Conservation (phyloP, 495 filamentous ascomycete species). For the Neurospora pannonica region DNA sequence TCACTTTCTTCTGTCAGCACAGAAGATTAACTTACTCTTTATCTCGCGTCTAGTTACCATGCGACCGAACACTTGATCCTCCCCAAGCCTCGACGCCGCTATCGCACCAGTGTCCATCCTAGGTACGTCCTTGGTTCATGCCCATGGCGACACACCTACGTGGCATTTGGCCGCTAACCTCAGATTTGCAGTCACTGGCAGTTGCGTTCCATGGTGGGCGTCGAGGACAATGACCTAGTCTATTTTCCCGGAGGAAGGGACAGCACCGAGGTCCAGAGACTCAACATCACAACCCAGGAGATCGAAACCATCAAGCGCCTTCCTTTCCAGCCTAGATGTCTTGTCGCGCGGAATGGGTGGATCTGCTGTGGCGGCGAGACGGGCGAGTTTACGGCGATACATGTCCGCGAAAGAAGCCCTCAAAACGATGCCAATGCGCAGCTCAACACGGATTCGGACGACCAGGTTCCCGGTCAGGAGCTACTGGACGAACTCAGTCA, state of each 20-base stretch:
- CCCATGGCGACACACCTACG: slow-evolving; percentile 9
- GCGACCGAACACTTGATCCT: slow-evolving; percentile 49
- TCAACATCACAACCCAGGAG: slow-evolving; percentile 62
- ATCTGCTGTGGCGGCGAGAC: slow-evolving; percentile 80
- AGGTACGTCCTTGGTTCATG: slow-evolving; percentile 43
- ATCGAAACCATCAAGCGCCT: slow-evolving; percentile 68
- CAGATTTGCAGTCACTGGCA: slow-evolving; percentile 67
- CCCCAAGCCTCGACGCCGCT: slow-evolving; percentile 60
- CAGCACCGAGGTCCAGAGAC: slow-evolving; percentile 53
- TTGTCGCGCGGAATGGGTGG: slow-evolving; percentile 77
- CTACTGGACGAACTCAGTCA: background rate
- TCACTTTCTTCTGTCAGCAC: background rate
- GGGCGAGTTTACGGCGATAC: slow-evolving; percentile 77
- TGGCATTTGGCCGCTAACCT: slow-evolving; percentile 2
- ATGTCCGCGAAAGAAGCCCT: slow-evolving; percentile 33
- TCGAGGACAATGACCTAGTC: slow-evolving; percentile 61
- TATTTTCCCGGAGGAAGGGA: slow-evolving; percentile 67
- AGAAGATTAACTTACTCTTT: background rate
- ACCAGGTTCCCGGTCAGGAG: slow-evolving; percentile 42
- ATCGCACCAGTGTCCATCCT: slow-evolving; percentile 63
- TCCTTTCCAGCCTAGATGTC: slow-evolving; percentile 74
- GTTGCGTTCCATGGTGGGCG: slow-evolving; percentile 82
- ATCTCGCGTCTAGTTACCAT: slow-evolving; percentile 20
- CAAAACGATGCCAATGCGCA: slow-evolving; percentile 25
- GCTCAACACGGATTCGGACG: slow-evolving; percentile 43